Percentiles rank a stretch among this genome's conserved stretches.
Conservation (phyloP, 164 flowering plant species). For the Dillenia suffruticosa region DNA sequence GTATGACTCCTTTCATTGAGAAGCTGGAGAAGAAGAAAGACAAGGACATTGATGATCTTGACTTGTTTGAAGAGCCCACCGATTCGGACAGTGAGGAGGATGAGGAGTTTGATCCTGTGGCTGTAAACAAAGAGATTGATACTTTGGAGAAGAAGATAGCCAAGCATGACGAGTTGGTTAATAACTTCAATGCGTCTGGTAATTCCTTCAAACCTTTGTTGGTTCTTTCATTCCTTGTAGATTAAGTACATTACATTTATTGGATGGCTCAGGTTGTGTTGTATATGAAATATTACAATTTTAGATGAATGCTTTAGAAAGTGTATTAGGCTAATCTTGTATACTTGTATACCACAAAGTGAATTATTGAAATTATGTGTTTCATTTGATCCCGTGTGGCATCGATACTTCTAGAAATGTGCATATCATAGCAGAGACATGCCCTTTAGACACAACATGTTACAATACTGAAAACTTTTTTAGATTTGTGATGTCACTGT, state of each 20-base stretch:
- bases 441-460: no score
- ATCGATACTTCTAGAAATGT: no score
- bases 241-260: no score
- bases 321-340: not conserved
- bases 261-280: no score
- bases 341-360: no score
- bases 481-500: no score
- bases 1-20: no score
- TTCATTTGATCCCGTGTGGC: no score
- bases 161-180: slow-evolving; percentile 53
- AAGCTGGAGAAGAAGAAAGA: not conserved
- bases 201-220: slow-evolving; percentile 1
- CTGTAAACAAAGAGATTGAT: slow-evolving; percentile 23
- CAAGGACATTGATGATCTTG: slow-evolving; percentile 6
- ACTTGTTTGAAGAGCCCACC: slow-evolving; percentile 41
- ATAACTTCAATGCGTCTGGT: slow-evolving; percentile 41
- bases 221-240: not conserved
- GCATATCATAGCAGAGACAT: no score
- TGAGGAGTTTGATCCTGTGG: slow-evolving; percentile 39
- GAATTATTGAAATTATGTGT: no score
- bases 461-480: no score
- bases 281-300: not conserved
- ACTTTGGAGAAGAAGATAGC: slow-evolving; percentile 49
- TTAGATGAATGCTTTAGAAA: not conserved
- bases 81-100: slow-evolving; percentile 71